Evolutionary conservation across 2,329 filamentous ascomycete genomes (phyloP).

Genomic region (Grosmannia penicillata): DNA sequence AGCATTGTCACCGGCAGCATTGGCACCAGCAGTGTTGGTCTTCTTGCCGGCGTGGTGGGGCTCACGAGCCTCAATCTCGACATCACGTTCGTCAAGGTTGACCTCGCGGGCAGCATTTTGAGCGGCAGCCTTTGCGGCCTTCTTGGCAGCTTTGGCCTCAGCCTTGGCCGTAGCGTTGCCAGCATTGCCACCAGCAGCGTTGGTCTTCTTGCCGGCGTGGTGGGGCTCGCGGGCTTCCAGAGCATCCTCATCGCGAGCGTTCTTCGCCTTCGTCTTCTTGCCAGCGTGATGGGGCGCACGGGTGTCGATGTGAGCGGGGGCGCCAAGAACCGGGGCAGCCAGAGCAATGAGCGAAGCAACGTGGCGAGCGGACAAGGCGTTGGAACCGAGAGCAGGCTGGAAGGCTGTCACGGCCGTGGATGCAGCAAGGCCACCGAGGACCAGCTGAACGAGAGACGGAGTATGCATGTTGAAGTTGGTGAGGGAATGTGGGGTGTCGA

Average conservation of each 20-base stretch:
- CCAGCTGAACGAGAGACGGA: conserved; percentile 16
- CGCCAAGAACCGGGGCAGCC: conserved; percentile 13
- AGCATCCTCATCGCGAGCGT: background rate
- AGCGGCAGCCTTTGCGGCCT: background rate
- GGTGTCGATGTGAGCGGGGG: conserved; percentile 7
- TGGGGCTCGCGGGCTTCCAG: conserved; percentile 6
- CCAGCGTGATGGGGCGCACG: conserved; percentile 7
- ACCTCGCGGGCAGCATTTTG: conserved; percentile 2
- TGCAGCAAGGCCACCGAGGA: conserved; percentile 17
- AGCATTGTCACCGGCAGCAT: conserved; percentile 1
- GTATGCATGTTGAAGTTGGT: conserved; percentile 15
- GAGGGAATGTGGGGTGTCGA: background rate
- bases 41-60: conserved; percentile 6
- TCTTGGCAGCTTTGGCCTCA: too few species aligned
- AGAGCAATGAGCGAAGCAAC: conserved; percentile 15
- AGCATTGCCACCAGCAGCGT: background rate
- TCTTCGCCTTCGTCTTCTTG: background rate
- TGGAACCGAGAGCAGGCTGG: conserved; percentile 10
- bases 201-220: conserved; percentile 5
- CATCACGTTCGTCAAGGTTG: conserved; percentile 4
- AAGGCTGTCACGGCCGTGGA: conserved; percentile 16
- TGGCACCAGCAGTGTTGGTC: background rate
- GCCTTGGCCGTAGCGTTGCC: too few species aligned
- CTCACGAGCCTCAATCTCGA: conserved; percentile 3
- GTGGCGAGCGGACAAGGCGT: conserved; percentile 11